Evolutionary conservation across 2,329 filamentous ascomycete species (phyloP).

Genomic region (Cryphonectria japonica): DNA sequence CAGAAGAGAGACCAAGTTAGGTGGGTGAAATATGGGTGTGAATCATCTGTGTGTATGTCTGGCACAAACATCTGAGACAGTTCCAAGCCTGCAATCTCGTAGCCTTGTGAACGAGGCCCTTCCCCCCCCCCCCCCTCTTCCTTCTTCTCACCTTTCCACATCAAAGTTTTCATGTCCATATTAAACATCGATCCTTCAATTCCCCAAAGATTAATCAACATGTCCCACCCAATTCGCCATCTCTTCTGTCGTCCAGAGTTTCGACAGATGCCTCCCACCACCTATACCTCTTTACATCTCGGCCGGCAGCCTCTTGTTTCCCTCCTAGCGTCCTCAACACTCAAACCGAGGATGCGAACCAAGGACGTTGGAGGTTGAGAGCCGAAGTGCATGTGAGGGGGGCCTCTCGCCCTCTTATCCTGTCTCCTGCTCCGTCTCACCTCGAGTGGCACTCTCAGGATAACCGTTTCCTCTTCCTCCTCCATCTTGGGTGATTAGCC

Average conservation of each 20-base stretch:
- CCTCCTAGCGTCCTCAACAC: slow-evolving; percentile 25
- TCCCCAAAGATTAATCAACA: neutral
- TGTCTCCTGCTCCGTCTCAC: slow-evolving; percentile 14
- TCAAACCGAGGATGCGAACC: slow-evolving; percentile 14
- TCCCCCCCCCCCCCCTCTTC: too few species aligned
- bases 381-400: too few species aligned
- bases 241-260: neutral
- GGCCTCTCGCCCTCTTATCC: neutral
- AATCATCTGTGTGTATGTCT: neutral
- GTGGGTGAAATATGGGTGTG: neutral
- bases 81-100: neutral
- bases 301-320: slow-evolving; percentile 17
- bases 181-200: too few species aligned
- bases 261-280: slow-evolving; percentile 29
- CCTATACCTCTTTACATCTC: slow-evolving; percentile 3
- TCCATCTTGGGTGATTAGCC: slow-evolving; percentile 13
- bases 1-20: neutral
- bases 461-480: slow-evolving; percentile 13
- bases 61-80: neutral
- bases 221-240: neutral
- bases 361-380: neutral
- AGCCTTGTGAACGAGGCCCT: neutral
- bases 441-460: slow-evolving; percentile 21
- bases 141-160: neutral
- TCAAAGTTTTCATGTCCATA: neutral